Evolutionary conservation across 2,329 filamentous ascomycete species (phyloP).

Genomic region (Hortaea sp.): DNA sequence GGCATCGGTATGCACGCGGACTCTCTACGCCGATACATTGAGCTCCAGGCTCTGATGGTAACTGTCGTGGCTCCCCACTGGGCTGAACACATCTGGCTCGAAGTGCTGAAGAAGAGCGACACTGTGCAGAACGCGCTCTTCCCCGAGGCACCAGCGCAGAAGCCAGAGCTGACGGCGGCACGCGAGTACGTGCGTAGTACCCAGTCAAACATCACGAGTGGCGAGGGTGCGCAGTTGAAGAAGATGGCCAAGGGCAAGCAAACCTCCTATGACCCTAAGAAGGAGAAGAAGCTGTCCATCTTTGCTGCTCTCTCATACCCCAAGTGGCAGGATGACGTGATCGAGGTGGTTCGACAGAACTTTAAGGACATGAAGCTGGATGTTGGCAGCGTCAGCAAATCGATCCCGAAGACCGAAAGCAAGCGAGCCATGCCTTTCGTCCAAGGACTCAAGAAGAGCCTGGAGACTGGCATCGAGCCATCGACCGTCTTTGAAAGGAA

Average conservation of each 20-base stretch:
- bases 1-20: slow-evolving; percentile 81
- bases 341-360: slow-evolving; percentile 63
- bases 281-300: slow-evolving; percentile 84
- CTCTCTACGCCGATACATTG: slow-evolving; percentile 68
- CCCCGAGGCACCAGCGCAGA: slow-evolving; percentile 57
- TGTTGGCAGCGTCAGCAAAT: slow-evolving; percentile 69
- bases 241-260: slow-evolving; percentile 89
- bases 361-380: slow-evolving; percentile 59
- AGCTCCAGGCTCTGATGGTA: slow-evolving; percentile 75
- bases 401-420: slow-evolving; percentile 78
- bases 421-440: slow-evolving; percentile 99
- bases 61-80: slow-evolving; percentile 85
- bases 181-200: slow-evolving; percentile 71
- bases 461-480: slow-evolving; percentile 40
- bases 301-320: slow-evolving; percentile 74
- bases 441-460: slow-evolving; percentile 72
- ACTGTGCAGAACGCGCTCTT: slow-evolving; percentile 73
- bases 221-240: slow-evolving; percentile 74
- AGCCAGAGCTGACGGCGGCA: slow-evolving; percentile 62
- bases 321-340: slow-evolving; percentile 83
- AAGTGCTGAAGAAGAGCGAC: slow-evolving; percentile 66
- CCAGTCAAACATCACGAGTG: slow-evolving; percentile 70
- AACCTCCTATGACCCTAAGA: slow-evolving; percentile 74
- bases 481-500: slow-evolving; percentile 69
- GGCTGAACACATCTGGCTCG: slow-evolving; percentile 88